These are phyloP conservation scores for Rhinocladiella mackenziei DNA, from an alignment of 2,329 filamentous ascomycete genomes.

Conservation along the genomic window DNA sequence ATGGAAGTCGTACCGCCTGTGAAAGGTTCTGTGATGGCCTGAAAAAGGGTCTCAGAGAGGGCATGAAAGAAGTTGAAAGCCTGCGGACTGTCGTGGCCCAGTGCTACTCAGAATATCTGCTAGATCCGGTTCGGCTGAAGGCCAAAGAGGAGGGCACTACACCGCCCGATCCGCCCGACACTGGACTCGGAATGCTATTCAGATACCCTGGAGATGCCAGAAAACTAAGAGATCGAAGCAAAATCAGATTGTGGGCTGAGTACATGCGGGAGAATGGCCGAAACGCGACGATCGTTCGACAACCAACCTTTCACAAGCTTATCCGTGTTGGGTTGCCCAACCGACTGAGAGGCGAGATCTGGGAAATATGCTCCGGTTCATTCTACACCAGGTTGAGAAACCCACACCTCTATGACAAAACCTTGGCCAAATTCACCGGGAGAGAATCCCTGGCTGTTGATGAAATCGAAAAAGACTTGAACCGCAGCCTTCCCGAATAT, in stretches of 20 bases:
- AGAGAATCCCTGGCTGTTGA: slow-evolving; percentile 92
- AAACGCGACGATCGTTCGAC: slow-evolving; percentile 84
- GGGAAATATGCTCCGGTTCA: slow-evolving; percentile 91
- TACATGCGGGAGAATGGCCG: slow-evolving; percentile 93
- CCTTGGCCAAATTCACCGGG: slow-evolving; percentile 75
- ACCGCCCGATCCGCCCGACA: slow-evolving; percentile 67
- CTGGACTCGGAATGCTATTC: slow-evolving; percentile 86
- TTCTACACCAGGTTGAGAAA: slow-evolving; percentile 83
- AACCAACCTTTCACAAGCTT: slow-evolving; percentile 96
- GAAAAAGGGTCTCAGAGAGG: slow-evolving; percentile 81
- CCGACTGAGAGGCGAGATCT: slow-evolving; percentile 85
- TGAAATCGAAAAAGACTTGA: slow-evolving; percentile 97
- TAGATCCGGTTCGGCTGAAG: slow-evolving; percentile 48
- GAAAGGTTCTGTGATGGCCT: slow-evolving; percentile 95
- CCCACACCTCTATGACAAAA: slow-evolving; percentile 78
- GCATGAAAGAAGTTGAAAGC: slow-evolving; percentile 81
- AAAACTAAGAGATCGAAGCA: slow-evolving; percentile 89
- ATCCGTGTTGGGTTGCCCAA: slow-evolving; percentile 95
- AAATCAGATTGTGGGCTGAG: slow-evolving; percentile 96
- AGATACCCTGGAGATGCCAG: slow-evolving; percentile 91
- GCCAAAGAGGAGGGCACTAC: slow-evolving; percentile 53
- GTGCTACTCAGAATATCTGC: slow-evolving; percentile 86
- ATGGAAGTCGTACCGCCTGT: slow-evolving; percentile 80
- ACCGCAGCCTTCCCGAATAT: slow-evolving; percentile 93
- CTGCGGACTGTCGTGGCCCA: slow-evolving; percentile 74